Base-by-base conservation (phyloP, 2,329 filamentous ascomycete species). In the Fusarium sp. region DNA sequence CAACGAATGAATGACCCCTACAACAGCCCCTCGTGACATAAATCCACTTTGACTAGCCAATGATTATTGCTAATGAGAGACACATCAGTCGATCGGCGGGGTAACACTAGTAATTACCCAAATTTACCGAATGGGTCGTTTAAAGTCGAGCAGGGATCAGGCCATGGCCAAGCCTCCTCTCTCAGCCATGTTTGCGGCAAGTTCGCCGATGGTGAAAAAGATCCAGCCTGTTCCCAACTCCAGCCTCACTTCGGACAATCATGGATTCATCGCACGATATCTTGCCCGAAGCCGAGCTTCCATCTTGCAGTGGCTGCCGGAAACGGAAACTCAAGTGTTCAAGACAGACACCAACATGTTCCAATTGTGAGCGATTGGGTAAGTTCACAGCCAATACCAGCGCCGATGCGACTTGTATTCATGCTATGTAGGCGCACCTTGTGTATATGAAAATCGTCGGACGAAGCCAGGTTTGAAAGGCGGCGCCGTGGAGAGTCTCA, bases 261-360 rank as follows among this genome's bases (percentile, higher is more conserved):
- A 48, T 48, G 45, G 18, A 48, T 32, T 20, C 11, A 5, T 48
- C 59, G 59, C 46, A 62, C 59, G 59, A 62, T 9, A 27, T 27
- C 45, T 62, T 35, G 27, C 44, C 54, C 48, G 67, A 64, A 18
- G 37, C 55, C 50, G 56, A 57, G 52, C 41, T 70, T 2, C 68
- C 68, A 3, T 70, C 65, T 3, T 70, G 68, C 23, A 41, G 48
- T 10, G 44, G 68, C 8, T 70, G 68, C 23, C 50, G 68, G 32
- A 65, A 62, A 27, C 68, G 68, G 11, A 70, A 70, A 50, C 60
- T 70, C 20, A 70, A 66, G 45, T 70, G 68, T 18, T 70, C 68
- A 2, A 45, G 68, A 7, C 46, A 66, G 27, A 61, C 37, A 32
- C 68, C 68, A 14, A 20, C 54, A 11, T 70, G 65, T 20, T 65